These are phyloP conservation scores for Stromatinia cepivora DNA, from an alignment of 2,329 filamentous ascomycete species.

Conservation along the genomic window DNA sequence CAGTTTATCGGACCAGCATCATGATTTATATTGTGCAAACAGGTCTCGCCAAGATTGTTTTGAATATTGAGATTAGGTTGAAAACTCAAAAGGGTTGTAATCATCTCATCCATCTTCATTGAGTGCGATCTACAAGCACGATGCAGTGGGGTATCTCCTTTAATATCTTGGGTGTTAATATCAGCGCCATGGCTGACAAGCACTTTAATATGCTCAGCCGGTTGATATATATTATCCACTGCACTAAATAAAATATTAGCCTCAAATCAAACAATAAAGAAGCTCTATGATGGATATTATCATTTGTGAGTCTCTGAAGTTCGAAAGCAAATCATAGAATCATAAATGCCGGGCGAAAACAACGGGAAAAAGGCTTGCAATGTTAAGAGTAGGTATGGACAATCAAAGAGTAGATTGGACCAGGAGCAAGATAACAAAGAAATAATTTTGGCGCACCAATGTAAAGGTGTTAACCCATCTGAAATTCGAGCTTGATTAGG, in stretches of 20 bases:
- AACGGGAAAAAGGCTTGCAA: not conserved
- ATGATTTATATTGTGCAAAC: not conserved
- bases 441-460: not conserved
- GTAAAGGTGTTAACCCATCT: not conserved
- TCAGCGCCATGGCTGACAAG: constrained; percentile 26
- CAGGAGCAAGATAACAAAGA: not conserved
- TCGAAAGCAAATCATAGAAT: not conserved
- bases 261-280: no score
- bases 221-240: not conserved
- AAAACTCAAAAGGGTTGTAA: not conserved
- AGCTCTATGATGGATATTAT: not conserved
- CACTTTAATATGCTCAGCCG: not conserved
- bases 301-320: rapidly evolving
- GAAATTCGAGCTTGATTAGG: constrained; percentile 12
- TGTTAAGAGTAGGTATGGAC: not conserved
- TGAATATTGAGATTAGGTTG: constrained; percentile 8
- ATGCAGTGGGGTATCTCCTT: constrained; percentile 26
- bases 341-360: not conserved
- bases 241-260: not conserved
- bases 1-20: not conserved
- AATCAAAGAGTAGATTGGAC: not conserved
- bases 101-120: rapidly evolving
- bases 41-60: constrained; percentile 7
- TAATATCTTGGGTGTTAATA: constrained; percentile 20
- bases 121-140: not conserved